Evolutionary conservation across 306 rosid species (phyloP), one percentile per base, ranked within the genome.

Genomic region (Cicer cuneatum): DNA sequence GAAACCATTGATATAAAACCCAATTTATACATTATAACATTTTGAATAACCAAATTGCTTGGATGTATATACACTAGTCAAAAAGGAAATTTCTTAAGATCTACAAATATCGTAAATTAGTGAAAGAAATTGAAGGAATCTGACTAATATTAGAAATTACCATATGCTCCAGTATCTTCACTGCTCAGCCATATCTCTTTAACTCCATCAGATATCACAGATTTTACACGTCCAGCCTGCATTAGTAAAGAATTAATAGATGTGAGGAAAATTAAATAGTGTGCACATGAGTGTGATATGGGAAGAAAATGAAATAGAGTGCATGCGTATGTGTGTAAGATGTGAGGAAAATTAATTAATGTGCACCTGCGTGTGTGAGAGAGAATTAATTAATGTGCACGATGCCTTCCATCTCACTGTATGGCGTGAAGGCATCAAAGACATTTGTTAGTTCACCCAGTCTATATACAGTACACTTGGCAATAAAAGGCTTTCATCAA

Each of bases 131-230:
- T 47, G 19, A 19, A 35, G 47, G 49, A 74, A 24, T 65, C 42
- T 51, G 58, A 76, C 16, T 49, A 79, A 16, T 47, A 58, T 18
- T 41, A 46, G 35, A 78, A 78, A 40, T 77, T 88, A 93, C 98
- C 99, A 78, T 92, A 94, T 51, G 99, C 99, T 76, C 99, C 99
- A 39, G 99, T 94, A 79, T 94, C 99, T 87, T 94, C 99, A 90
- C 97, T 94, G 81, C 99, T 94, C 80, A 94, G 84, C 99, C 97
- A 94, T 64, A 94, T 88, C 84, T 94, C 99, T 73, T 81, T 89
- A 47, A 94, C 99, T 79, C 96, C 99, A 51, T 87, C 95, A 76
- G 90, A 87, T 78, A 94, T 75, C 69, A 91, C 97, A 77, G 92
- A 78, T 83, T 80, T 90, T 64, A 91, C 89, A 81, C 97, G 99